Conservation (phyloP, 2,329 filamentous ascomycete genomes). For the Tolypocladium ophioglossoides region DNA sequence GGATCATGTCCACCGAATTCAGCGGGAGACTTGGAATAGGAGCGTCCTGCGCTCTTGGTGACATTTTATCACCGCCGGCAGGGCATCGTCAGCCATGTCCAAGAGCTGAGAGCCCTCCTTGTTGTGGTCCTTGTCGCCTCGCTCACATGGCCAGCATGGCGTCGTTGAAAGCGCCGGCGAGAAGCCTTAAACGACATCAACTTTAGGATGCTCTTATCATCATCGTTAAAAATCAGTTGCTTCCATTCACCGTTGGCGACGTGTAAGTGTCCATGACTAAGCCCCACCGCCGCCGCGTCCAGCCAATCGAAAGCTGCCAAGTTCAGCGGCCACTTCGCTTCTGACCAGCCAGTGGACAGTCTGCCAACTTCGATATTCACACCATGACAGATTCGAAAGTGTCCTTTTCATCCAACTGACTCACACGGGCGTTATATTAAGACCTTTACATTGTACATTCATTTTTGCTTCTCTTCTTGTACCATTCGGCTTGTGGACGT, state of each 20-base stretch:
- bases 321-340: neutral
- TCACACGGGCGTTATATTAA: neutral
- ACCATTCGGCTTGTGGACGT: neutral
- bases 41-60: neutral
- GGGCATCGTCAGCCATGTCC: neutral
- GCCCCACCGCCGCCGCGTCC: neutral
- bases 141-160: neutral
- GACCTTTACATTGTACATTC: neutral
- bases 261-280: constrained; percentile 1
- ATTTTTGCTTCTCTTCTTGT: neutral
- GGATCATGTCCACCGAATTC: rapidly evolving
- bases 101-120: neutral
- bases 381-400: neutral
- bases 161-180: neutral
- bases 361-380: neutral
- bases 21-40: neutral
- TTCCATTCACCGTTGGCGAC: neutral
- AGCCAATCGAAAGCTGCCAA: constrained; percentile 7
- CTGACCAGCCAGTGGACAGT: neutral
- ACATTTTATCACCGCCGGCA: neutral
- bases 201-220: neutral
- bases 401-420: neutral
- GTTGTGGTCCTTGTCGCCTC: too few relatives aligned
- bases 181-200: neutral
- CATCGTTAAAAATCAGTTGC: too few relatives aligned